Evolutionary conservation across 192 early-diverging fungal species (phyloP).

Genomic region (Podila verticillata): DNA sequence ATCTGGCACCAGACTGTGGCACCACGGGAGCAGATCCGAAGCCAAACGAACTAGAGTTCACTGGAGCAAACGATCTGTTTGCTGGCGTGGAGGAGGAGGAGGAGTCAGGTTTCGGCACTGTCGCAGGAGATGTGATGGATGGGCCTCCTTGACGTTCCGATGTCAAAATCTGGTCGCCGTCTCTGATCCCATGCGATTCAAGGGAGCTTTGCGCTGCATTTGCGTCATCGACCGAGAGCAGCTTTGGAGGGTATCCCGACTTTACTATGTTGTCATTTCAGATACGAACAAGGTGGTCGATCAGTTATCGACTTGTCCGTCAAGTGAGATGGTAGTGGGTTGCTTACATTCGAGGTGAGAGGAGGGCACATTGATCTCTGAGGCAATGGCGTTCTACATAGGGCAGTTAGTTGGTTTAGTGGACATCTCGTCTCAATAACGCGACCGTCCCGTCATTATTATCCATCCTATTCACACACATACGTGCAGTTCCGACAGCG

Average conservation of each 20-base stretch:
- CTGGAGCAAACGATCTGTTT: neutral
- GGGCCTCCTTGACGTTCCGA: slow-evolving; percentile 16
- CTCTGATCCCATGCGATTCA: slow-evolving; percentile 32
- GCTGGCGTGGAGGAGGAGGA: neutral
- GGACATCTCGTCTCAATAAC: neutral
- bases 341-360: slow-evolving; percentile 26
- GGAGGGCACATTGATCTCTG: slow-evolving; percentile 14
- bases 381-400: slow-evolving; percentile 23
- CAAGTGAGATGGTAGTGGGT: neutral
- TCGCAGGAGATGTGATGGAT: neutral
- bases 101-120: neutral
- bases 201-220: slow-evolving; percentile 8
- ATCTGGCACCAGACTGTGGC: slow-evolving; percentile 2
- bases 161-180: slow-evolving; percentile 47
- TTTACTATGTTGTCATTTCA: slow-evolving; percentile 35
- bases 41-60: neutral
- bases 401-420: neutral
- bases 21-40: slow-evolving; percentile 25
- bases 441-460: neutral
- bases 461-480: neutral
- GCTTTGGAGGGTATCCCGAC: slow-evolving; percentile 48
- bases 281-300: neutral
- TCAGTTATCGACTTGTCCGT: neutral
- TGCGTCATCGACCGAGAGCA: slow-evolving; percentile 11
- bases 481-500: slow-evolving; percentile 39